Evolutionary conservation across 495 filamentous ascomycete species (phyloP).

Genomic region (Penicillium herquei): DNA sequence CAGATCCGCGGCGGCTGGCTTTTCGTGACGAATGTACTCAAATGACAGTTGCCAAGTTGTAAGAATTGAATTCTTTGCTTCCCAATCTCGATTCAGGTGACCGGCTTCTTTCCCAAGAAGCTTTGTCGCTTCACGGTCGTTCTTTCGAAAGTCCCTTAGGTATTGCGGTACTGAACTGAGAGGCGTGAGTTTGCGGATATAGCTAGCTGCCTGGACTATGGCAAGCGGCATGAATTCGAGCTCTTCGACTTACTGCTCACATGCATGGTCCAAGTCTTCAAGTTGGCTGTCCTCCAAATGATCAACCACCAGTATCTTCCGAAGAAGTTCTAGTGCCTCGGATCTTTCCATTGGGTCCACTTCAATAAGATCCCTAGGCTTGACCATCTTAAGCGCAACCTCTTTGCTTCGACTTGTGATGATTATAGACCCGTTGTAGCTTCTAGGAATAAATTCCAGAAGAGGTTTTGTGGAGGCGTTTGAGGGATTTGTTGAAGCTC

Average conservation of each 20-base stretch:
- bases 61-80: constrained; percentile 22
- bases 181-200: constrained; percentile 29
- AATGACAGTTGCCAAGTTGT: constrained; percentile 34
- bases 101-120: background rate
- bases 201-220: constrained; percentile 40
- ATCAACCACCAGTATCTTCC: constrained; percentile 35
- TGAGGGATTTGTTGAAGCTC: background rate
- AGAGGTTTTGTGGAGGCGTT: background rate
- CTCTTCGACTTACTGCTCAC: constrained; percentile 24
- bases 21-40: constrained; percentile 18
- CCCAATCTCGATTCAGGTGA: constrained; percentile 17
- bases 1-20: constrained; percentile 21
- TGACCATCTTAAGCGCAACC: constrained; percentile 22
- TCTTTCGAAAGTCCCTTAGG: constrained; percentile 27
- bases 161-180: constrained; percentile 24
- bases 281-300: constrained; percentile 2
- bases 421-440: background rate
- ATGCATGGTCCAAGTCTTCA: too few species aligned
- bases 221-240: constrained; percentile 36
- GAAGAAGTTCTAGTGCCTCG: constrained; percentile 37
- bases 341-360: constrained; percentile 33
- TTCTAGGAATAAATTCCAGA: background rate
- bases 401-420: constrained; percentile 29
- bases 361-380: constrained; percentile 32
- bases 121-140: background rate